Evolutionary conservation across 164 flowering plant species (phyloP).

Genomic region (Vitis riparia): DNA sequence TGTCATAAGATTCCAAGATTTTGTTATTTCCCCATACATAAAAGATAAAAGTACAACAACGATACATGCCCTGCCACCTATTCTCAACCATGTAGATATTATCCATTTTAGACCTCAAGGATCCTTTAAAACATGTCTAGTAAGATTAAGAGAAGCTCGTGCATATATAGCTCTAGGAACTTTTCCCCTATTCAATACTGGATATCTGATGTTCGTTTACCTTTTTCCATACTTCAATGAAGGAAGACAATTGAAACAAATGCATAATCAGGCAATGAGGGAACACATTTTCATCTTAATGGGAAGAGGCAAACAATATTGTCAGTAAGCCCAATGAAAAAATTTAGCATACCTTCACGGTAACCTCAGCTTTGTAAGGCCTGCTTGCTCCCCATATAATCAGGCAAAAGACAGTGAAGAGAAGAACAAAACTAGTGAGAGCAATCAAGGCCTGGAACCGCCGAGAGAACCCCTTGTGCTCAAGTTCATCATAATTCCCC

Average conservation of each 20-base stretch:
- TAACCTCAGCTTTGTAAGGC: conserved; percentile 49
- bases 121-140: no score
- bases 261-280: no score
- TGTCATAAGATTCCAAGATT: not conserved
- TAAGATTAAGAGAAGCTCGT: no score
- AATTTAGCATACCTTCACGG: conserved; percentile 38
- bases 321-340: not conserved
- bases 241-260: not conserved
- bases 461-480: conserved; percentile 37
- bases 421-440: conserved; percentile 34
- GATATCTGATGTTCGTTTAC: no score
- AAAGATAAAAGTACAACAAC: no score
- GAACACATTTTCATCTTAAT: not conserved
- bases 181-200: no score
- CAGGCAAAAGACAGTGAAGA: conserved; percentile 54
- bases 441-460: conserved; percentile 50
- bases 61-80: no score
- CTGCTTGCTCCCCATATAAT: conserved; percentile 60
- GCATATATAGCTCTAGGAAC: no score
- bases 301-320: not conserved
- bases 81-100: no score
- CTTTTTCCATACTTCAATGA: no score
- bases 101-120: no score
- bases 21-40: no score
- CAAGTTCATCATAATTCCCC: conserved; percentile 71